phyloP scores from a whole-genome alignment of 805 yeast species.

The Starmerella apicola region DNA sequence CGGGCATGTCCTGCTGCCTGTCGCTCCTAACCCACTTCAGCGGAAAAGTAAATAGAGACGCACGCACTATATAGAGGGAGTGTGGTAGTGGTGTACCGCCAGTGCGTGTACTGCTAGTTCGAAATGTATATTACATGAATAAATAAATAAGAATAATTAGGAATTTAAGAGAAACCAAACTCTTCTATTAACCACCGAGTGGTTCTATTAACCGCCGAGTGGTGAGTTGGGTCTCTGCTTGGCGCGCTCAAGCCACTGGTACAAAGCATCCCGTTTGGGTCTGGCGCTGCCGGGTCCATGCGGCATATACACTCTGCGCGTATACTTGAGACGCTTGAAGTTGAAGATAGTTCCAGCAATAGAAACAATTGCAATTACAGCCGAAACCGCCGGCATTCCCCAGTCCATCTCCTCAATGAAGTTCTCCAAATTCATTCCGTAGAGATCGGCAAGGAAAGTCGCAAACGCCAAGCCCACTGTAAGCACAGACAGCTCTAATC shows the following conservation, averaged over 20 bases:
- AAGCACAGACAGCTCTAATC: conserved; percentile 68
- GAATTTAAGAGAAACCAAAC: too few relatives aligned
- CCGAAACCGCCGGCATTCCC: conserved; percentile 47
- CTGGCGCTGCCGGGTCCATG: conserved; percentile 5
- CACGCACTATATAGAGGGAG: too few relatives aligned
- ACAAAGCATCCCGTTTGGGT: conserved; percentile 9
- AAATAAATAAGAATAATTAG: too few relatives aligned
- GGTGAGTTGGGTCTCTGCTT: conserved; percentile 1
- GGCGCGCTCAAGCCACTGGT: conserved; percentile 15
- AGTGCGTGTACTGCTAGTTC: too few relatives aligned
- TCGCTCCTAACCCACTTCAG: too few relatives aligned
- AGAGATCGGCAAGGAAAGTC: conserved; percentile 72
- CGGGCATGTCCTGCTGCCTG: neutral
- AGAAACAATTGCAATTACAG: conserved; percentile 34
- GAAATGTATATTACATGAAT: too few relatives aligned
- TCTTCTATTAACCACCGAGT: neutral
- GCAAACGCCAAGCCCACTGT: conserved; percentile 80
- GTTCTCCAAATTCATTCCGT: conserved; percentile 91
- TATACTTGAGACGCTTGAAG: conserved; percentile 42
- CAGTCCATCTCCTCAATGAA: conserved; percentile 70
- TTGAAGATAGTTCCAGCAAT: conserved; percentile 41
- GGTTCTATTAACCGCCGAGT: neutral
- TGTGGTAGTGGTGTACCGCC: too few relatives aligned
- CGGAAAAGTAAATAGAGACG: too few relatives aligned
- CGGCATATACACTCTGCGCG: conserved; percentile 61